A percentile compares a stretch with the other conserved stretches of the same genome.
Conservation (phyloP, 106 monocot species). For the Dendrobium officinale region DNA sequence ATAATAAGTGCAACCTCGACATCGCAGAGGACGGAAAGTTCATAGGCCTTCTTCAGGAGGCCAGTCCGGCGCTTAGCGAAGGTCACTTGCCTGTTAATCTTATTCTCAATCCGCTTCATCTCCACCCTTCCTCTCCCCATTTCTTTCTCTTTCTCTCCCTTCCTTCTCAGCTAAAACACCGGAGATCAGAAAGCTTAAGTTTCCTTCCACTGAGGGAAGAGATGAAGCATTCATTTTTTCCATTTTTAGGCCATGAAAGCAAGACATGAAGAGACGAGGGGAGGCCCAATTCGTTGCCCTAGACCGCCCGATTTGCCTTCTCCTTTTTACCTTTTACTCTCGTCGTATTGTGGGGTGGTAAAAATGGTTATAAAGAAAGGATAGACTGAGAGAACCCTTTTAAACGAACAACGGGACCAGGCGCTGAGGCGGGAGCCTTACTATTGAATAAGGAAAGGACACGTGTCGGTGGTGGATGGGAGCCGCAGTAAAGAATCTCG, state of each 20-base stretch:
- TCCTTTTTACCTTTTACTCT: not conserved
- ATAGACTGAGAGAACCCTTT: too few relatives aligned
- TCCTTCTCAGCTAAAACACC: not conserved
- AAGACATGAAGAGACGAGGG: not conserved
- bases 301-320: not conserved
- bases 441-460: too few relatives aligned
- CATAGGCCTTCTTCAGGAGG: conserved; percentile 69
- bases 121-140: conserved; percentile 6
- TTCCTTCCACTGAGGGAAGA: not conserved
- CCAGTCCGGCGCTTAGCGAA: conserved; percentile 53
- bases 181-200: not conserved
- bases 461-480: too few relatives aligned
- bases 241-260: not conserved
- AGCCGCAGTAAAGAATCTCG: too few relatives aligned
- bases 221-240: not conserved
- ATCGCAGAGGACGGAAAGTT: conserved; percentile 71
- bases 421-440: too few relatives aligned
- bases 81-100: conserved; percentile 30
- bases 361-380: not conserved
- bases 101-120: conserved; percentile 10
- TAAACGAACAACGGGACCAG: too few relatives aligned
- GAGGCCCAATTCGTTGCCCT: not conserved
- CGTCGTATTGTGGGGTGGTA: conserved; percentile 2
- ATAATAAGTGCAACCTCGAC: conserved; percentile 68
- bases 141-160: not conserved